A percentile compares a stretch with the other conserved stretches of the same genome.
These are phyloP conservation scores for Leucocoprinus birnbaumii DNA, from an alignment of 768 basidiomycete genomes.

Conservation along the genomic window DNA sequence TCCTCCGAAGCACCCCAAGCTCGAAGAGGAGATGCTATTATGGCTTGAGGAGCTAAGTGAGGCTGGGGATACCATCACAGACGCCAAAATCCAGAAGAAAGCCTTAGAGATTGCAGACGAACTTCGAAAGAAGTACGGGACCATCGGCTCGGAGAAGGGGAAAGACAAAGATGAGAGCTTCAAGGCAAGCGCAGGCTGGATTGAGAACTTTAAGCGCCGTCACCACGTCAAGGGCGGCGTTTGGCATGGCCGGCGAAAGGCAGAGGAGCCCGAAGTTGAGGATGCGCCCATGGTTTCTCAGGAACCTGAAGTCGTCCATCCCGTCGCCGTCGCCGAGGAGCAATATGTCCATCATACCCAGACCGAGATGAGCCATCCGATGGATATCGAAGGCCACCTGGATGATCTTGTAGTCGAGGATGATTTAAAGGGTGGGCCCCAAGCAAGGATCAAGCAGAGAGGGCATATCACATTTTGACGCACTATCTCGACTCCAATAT, in stretches of 20 bases:
- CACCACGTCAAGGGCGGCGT: conserved; percentile 70
- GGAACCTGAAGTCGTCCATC: conserved; percentile 8
- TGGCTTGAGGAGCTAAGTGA: conserved; percentile 59
- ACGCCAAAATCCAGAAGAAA: conserved; percentile 58
- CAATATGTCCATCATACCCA: conserved; percentile 10
- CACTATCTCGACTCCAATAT: conserved; percentile 12
- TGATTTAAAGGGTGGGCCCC: conserved; percentile 8
- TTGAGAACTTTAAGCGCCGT: conserved; percentile 88
- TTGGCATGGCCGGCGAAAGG: conserved; percentile 26
- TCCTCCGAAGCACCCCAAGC: conserved; percentile 76
- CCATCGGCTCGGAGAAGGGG: conserved; percentile 34
- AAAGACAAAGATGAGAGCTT: conserved; percentile 56
- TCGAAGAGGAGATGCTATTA: conserved; percentile 62
- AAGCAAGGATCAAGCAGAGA: conserved; percentile 9
- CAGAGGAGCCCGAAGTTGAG: conserved; percentile 2
- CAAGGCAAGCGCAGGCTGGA: conserved; percentile 91
- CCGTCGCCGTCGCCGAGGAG: conserved; percentile 5
- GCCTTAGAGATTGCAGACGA: conserved; percentile 63
- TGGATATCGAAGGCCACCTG: conserved; percentile 6
- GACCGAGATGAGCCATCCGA: not conserved
- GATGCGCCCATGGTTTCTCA: conserved; percentile 11
- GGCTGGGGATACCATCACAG: conserved; percentile 49
- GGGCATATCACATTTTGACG: conserved; percentile 8
- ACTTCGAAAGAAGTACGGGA: conserved; percentile 25
- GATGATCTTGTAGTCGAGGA: conserved; percentile 3